Base-by-base conservation (phyloP, 1,284 basidiomycete species). In the Ceratobasidium sp. region DNA sequence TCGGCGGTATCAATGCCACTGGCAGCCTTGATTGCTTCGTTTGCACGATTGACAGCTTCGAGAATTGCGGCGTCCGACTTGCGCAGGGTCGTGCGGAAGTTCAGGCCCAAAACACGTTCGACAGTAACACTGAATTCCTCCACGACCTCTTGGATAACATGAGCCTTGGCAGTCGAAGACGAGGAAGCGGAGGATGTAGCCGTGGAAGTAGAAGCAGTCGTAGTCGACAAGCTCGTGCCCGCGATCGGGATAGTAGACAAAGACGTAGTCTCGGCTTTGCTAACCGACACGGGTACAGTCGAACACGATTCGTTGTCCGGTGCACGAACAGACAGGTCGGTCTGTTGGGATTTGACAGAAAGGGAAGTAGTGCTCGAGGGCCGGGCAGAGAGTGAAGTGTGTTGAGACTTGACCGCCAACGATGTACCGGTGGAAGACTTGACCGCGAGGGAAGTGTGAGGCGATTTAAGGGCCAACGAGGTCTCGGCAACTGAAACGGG, bases 251-350 rank as follows among this genome's bases (percentile, higher is more conserved):
- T 50, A 14, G 57, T 41, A 1, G 57, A 46, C 11, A 27, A 14
- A 1, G 58, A 47, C 7, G 47, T 49, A 8, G 46, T 11, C 29
- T 50, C 47, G 47, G 57, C 42, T 11, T 36, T 36, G 33, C 11
- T 36, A 11, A 36, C 11, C 13, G 58, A 50, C 3, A 62, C n/a
- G 11, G 44, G 46, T 7, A 47, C 27, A 19, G 58, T 49, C 58
- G 58, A 62, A 47, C 58, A 62, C 14, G 58, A 62, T 16, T 62
- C 58, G 30, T 62, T 62, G 27, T 39, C 29, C 2, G 47, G 58
- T 5, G 21, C 46, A 39, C 33, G 27, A 25, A 54, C 52, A 9
- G 58, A 29, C 29, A 62, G 9, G 21, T 19, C 19, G 8, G 58
- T 62, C 6, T 62, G 58, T 19, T 46, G 33, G 2, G 58, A 62